These are phyloP conservation scores for Boletus insuetus DNA, from an alignment of 768 basidiomycete genomes.

Conservation along the genomic window DNA sequence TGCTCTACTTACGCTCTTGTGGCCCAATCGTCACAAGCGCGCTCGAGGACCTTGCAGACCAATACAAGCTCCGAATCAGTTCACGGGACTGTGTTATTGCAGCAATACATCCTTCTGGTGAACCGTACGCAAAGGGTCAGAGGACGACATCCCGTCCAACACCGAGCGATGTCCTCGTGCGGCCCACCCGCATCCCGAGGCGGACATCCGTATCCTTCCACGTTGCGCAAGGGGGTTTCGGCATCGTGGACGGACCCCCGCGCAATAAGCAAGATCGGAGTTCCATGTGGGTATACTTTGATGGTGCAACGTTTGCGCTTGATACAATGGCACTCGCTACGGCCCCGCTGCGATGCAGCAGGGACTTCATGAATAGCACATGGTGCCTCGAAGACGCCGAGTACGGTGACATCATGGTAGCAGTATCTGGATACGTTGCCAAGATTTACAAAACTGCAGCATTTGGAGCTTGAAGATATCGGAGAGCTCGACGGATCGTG, in stretches of 20 bases:
- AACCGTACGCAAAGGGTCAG: not conserved
- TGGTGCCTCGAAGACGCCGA: not conserved
- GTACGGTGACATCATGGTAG: not conserved
- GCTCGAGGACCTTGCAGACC: not conserved
- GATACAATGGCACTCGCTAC: slow-evolving; percentile 1
- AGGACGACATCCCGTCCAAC: not conserved
- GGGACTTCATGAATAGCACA: not conserved
- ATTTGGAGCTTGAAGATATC: not conserved
- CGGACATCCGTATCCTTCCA: not conserved
- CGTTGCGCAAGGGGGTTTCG: not conserved
- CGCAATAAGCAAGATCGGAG: not conserved
- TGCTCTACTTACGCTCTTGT: not conserved
- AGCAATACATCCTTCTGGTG: not conserved
- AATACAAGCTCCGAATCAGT: not conserved
- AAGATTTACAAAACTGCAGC: not conserved
- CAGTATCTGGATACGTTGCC: not conserved
- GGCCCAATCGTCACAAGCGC: not conserved
- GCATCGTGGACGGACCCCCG: not conserved
- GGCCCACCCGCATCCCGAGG: not conserved
- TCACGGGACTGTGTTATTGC: not conserved
- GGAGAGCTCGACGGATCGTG: not conserved
- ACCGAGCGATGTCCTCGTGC: too few species aligned
- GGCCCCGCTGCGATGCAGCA: not conserved
- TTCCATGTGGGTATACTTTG: not conserved
- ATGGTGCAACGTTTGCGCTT: not conserved